phyloP scores from a whole-genome alignment of 2,329 filamentous ascomycete genomes.

The Cladosporium sp. region DNA sequence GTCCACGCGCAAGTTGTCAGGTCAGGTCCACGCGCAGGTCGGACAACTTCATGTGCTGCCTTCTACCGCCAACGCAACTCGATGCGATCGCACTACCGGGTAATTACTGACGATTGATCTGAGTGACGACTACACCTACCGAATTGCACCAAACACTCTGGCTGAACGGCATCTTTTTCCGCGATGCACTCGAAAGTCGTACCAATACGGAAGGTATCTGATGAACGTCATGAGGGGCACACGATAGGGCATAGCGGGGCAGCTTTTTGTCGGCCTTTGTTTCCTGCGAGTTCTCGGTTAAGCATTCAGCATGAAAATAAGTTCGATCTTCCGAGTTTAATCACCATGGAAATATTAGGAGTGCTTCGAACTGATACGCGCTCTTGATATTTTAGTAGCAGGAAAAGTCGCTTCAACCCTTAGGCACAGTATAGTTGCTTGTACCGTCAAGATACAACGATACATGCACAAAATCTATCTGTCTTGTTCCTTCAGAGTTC shows the following conservation, averaged over 20 bases:
- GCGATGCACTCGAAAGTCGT: neutral
- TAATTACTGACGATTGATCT: neutral
- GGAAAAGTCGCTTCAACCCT: no score
- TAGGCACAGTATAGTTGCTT: no score
- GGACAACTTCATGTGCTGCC: neutral
- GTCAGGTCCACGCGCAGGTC: neutral
- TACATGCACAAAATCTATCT: no score
- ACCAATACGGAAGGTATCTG: neutral
- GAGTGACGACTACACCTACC: neutral
- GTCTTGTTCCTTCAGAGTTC: no score
- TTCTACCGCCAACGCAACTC: neutral
- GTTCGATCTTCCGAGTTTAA: no score
- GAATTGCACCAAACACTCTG: neutral
- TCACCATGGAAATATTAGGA: no score
- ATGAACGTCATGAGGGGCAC: neutral
- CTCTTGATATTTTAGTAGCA: no score
- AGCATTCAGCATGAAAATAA: no score
- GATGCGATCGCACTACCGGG: neutral
- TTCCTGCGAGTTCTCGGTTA: neutral
- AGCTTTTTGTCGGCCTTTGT: neutral
- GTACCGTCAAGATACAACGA: no score
- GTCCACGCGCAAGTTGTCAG: conserved; percentile 3
- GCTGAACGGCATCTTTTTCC: neutral
- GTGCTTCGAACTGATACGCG: no score
- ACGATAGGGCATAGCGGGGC: neutral